Conservation (phyloP, 2,329 filamentous ascomycete genomes). For the Phialemoniopsis sp. region DNA sequence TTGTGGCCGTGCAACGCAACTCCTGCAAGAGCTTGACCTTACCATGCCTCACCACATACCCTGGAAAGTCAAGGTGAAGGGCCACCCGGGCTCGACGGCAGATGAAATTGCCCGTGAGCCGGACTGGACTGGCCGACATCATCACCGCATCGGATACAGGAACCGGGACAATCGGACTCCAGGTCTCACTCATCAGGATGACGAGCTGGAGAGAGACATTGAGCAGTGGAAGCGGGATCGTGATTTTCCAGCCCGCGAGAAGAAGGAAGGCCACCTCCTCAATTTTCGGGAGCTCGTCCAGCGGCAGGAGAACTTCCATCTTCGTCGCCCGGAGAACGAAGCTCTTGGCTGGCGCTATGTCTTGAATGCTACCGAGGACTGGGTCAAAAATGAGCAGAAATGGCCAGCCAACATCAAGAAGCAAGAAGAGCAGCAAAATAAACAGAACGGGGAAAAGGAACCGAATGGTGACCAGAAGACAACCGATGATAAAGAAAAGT, state of each 20-base stretch:
- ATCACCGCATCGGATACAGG: constrained; percentile 32
- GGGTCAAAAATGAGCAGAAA: constrained; percentile 39
- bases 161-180: constrained; percentile 28
- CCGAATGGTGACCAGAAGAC: too few relatives aligned
- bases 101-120: constrained; percentile 36
- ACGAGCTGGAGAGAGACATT: constrained; percentile 10
- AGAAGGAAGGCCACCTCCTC: constrained; percentile 21
- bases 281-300: constrained; percentile 31
- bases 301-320: constrained; percentile 33
- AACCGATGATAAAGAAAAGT: too few relatives aligned
- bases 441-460: too few relatives aligned
- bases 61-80: constrained; percentile 4
- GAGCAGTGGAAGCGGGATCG: constrained; percentile 5
- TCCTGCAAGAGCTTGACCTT: too few relatives aligned
- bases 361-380: constrained; percentile 41
- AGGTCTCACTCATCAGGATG: constrained; percentile 29
- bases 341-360: constrained; percentile 45
- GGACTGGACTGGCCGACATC: constrained; percentile 30
- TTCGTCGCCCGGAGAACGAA: constrained; percentile 35
- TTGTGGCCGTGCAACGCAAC: too few relatives aligned
- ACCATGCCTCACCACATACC: constrained; percentile 1
- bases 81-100: constrained; percentile 12
- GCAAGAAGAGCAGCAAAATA: constrained; percentile 14
- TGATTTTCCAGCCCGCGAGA: constrained; percentile 4
- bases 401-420: constrained; percentile 40